Base-by-base conservation (phyloP, 441 rosid species). In the Heliophila coronopifolia region DNA sequence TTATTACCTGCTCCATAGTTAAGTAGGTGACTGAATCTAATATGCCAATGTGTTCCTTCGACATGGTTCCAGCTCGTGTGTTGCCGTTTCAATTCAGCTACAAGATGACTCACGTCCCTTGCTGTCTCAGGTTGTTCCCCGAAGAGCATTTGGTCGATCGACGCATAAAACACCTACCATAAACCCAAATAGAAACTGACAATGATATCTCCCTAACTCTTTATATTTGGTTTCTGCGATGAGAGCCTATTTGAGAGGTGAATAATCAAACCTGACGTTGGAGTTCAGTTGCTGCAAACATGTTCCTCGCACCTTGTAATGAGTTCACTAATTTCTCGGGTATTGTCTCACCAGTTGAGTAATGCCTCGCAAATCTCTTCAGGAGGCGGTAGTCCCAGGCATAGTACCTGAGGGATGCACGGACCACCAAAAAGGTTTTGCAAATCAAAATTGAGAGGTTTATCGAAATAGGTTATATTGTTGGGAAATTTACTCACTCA, bases 1-100 rank as follows among this genome's bases (percentile, higher is more conserved):
- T n/a, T n/a, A n/a, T n/a, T n/a, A 87, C 99, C 90, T 70, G 99
- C 97, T 58, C 97, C 95, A 44, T 92, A 88, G 61, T 77, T 85
- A 34, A 83, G 49, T 47, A 88, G 82, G 76, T 92, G 99, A 63
- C 71, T 80, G 69, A 92, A 92, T 26, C 88, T 79, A 25, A 80
- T 63, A 36, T 88, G 92, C 94, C 88, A 81, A 67, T 85, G 71
- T 19, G 95, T 83, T 50, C 97, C 95, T 48, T 88, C 94, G 1
- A 80, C 84, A 59, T 88, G 92, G 71, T 78, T 78, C 90, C 95
- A 90, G 73, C 89, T 77, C 14, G 94, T 81, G 66, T 77, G 67
- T 70, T 70, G 74, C 20, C 50, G 77, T 74, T 79, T 85, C 61
- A 85, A 60, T 51, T 81, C 80, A 27, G 92, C 90, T 58, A 88